Percentiles rank a stretch among this genome's conserved stretches.
Conservation (phyloP, 2,329 filamentous ascomycete species). For the Microcyclospora pomicola region DNA sequence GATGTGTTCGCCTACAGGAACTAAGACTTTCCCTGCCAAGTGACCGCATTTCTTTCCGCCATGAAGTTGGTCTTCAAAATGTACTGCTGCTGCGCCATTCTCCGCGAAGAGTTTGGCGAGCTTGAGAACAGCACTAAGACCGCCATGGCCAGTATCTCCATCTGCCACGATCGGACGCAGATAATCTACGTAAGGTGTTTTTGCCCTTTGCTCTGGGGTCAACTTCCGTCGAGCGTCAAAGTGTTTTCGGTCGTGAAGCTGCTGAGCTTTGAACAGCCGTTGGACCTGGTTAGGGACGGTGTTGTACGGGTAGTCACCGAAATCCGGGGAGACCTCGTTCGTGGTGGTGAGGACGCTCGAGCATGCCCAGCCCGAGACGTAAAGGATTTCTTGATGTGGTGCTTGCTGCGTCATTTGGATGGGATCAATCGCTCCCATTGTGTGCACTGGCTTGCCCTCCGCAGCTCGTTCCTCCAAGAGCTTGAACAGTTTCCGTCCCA, state of each 20-base stretch:
- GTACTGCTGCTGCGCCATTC: conserved; percentile 87
- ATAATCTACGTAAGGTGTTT: conserved; percentile 79
- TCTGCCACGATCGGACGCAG: conserved; percentile 90
- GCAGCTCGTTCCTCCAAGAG: conserved; percentile 64
- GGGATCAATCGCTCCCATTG: conserved; percentile 97
- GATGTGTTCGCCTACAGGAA: conserved; percentile 89
- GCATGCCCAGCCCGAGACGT: conserved; percentile 95
- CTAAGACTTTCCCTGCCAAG: conserved; percentile 87
- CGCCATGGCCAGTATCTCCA: conserved; percentile 88
- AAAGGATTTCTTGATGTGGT: conserved; percentile 86
- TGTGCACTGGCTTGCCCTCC: conserved; percentile 80
- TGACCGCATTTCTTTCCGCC: conserved; percentile 98
- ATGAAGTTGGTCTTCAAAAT: conserved; percentile 96
- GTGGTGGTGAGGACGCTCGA: conserved; percentile 84
- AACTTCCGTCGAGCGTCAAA: conserved; percentile 76
- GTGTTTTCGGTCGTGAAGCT: conserved; percentile 90
- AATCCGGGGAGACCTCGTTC: conserved; percentile 94
- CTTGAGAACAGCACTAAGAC: conserved; percentile 84
- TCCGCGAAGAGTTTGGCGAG: conserved; percentile 95
- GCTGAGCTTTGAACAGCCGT: conserved; percentile 88
- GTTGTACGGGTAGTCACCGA: conserved; percentile 98
- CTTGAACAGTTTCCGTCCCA: conserved; percentile 91
- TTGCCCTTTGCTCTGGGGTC: conserved; percentile 55
- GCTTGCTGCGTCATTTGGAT: conserved; percentile 99
- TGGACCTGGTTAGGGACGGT: conserved; percentile 98